Base-by-base conservation (phyloP, 2,329 filamentous ascomycete species). In the Trichoderma sp. region DNA sequence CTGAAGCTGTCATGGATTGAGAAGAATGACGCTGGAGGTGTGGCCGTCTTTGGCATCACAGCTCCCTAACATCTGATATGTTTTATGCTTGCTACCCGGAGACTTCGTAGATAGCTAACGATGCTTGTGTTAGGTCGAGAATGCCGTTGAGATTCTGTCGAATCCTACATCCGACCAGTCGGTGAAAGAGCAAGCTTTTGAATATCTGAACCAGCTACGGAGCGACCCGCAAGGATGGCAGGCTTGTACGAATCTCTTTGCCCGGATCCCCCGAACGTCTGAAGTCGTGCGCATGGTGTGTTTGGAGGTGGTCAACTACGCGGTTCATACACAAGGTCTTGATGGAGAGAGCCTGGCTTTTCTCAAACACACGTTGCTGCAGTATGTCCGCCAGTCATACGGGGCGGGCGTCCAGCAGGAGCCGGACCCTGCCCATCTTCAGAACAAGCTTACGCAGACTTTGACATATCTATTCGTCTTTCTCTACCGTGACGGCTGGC, bases 371-470 rank as follows among this genome's bases (percentile, higher is more conserved):
- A 91, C 89, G 56, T 83, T 99, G 73, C 85, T 97, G 82, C 87
- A 88, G 74, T 97, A 98, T 80, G 86, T 96, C 71, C 88, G 88
- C 73, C 88, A 91, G 75, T 89, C 87, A 60, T 98, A 97, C 79
- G 87, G 89, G 65, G 83, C 85, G 49, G 83, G 83, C 40, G 80
- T 83, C 11, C 85, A 87, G 68, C 85, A 87, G 69, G 83, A 85
- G 70, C 82, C 90, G 72, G 96, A 99, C 78, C 88, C 90, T 10
- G 79, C 88, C 29, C 87, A 88, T 73, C 90, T 99, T 55, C 95
- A 98, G 81, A 99, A 98, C 83, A 99, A 99, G 82, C 88, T 99
- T 73, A 94, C 95, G 57, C 96, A 99, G 82, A 97, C 94, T 14
- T 83, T 99, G 75, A 99, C 96, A 11, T 96, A 93, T 77, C 89